phyloP scores from a whole-genome alignment of 495 filamentous ascomycete genomes.

The Hypoxylon cercidicola region DNA sequence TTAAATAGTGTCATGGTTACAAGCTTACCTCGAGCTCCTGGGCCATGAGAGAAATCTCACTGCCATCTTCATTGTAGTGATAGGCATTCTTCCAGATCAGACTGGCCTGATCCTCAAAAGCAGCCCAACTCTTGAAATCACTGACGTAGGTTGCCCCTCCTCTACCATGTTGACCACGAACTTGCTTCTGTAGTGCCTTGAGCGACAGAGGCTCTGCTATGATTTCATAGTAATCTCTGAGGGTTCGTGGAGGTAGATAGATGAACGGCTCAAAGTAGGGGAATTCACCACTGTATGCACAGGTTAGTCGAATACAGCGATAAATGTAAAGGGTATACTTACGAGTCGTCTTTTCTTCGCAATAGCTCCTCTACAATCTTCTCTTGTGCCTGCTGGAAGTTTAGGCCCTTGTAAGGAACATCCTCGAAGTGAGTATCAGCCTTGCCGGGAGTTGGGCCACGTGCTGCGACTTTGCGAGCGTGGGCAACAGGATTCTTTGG shows the following conservation, averaged over 20 bases:
- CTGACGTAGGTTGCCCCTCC: constrained; percentile 71
- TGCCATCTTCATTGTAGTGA: constrained; percentile 89
- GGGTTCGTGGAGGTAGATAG: constrained; percentile 68
- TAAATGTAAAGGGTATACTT: constrained; percentile 39
- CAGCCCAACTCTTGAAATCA: constrained; percentile 79
- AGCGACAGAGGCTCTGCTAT: constrained; percentile 79
- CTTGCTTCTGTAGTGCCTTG: constrained; percentile 73
- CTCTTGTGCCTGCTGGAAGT: constrained; percentile 82
- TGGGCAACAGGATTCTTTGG: constrained; percentile 46
- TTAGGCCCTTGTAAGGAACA: constrained; percentile 69
- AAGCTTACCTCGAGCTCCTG: constrained; percentile 75
- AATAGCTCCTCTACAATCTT: constrained; percentile 78
- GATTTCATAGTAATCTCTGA: constrained; percentile 80
- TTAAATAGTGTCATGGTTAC: background rate
- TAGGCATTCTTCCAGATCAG: constrained; percentile 88
- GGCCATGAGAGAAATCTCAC: constrained; percentile 77
- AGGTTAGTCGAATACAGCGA: constrained; percentile 20
- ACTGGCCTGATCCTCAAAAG: constrained; percentile 79
- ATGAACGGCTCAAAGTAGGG: constrained; percentile 71
- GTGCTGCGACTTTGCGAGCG: constrained; percentile 35
- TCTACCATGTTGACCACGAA: constrained; percentile 73
- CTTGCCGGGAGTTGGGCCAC: constrained; percentile 45
- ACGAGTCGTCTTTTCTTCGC: constrained; percentile 69
- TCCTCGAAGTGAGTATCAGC: constrained; percentile 63
- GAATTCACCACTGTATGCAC: constrained; percentile 56